phyloP scores from a whole-genome alignment of 2,329 filamentous ascomycete species.

The Colletotrichum navitas region DNA sequence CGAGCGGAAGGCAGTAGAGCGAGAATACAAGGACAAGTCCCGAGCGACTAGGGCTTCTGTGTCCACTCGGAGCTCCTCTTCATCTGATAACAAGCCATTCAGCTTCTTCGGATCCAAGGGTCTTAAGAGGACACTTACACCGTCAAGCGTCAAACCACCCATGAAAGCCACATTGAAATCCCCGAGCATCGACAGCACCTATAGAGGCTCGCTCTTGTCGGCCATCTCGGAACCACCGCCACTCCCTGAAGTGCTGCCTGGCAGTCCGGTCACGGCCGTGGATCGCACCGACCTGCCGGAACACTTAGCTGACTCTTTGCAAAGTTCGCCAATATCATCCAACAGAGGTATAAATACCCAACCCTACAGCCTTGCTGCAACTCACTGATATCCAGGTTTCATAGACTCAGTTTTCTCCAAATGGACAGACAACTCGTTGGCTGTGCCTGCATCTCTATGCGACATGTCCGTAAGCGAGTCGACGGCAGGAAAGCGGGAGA shows the following conservation, averaged over 20 bases:
- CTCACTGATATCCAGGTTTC: constrained; percentile 43
- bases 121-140: constrained; percentile 50
- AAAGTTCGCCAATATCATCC: constrained; percentile 47
- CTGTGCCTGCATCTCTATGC: constrained; percentile 50
- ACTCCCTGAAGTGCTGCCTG: constrained; percentile 18
- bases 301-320: constrained; percentile 30
- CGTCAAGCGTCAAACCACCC: constrained; percentile 44
- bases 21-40: constrained; percentile 50
- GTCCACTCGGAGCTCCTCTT: constrained; percentile 60
- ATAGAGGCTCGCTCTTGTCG: constrained; percentile 36
- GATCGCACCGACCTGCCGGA: constrained; percentile 26
- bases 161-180: constrained; percentile 31
- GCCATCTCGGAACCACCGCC: constrained; percentile 29
- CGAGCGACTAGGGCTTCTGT: constrained; percentile 51
- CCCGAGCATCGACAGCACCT: constrained; percentile 35
- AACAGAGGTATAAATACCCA: constrained; percentile 50
- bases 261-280: constrained; percentile 17
- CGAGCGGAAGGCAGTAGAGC: constrained; percentile 61
- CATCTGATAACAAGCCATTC: constrained; percentile 56
- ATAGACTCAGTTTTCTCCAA: constrained; percentile 61
- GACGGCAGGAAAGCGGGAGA: constrained; percentile 47
- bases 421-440: constrained; percentile 55
- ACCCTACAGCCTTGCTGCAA: constrained; percentile 26
- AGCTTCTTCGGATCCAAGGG: constrained; percentile 59
- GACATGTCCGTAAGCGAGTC: constrained; percentile 50